A percentile compares a stretch with the other conserved stretches of the same genome.
Conservation (phyloP, 2,329 filamentous ascomycete genomes). For the Hysterium pulicare region DNA sequence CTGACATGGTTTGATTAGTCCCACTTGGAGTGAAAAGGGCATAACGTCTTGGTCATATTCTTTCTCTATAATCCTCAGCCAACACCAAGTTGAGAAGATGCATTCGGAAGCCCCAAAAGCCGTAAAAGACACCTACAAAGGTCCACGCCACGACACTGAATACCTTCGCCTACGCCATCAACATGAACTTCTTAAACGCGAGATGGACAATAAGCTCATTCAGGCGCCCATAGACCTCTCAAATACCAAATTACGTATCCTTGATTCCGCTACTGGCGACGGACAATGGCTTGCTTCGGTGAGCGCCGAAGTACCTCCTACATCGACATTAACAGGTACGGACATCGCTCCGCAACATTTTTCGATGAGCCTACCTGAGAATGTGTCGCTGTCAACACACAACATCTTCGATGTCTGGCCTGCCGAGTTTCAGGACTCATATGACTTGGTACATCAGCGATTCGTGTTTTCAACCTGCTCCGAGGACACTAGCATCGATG, state of each 20-base stretch:
- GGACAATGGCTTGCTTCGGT: constrained; percentile 11
- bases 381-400: constrained; percentile 3
- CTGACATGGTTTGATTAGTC: too few species aligned
- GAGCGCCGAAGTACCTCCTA: not conserved
- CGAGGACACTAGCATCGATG: not conserved
- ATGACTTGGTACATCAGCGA: constrained; percentile 10
- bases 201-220: constrained; percentile 7
- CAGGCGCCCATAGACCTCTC: constrained; percentile 8
- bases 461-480: constrained; percentile 6
- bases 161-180: constrained; percentile 9
- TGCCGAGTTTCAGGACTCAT: not conserved
- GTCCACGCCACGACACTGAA: constrained; percentile 4
- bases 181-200: constrained; percentile 7
- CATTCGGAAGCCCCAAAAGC: too few species aligned
- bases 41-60: too few species aligned
- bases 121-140: constrained; percentile 2
- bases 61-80: too few species aligned
- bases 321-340: constrained; percentile 5
- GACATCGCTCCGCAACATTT: constrained; percentile 10
- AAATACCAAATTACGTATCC: constrained; percentile 2
- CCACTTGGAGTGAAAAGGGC: too few species aligned
- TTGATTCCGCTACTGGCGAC: constrained; percentile 13
- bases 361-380: not conserved
- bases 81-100: too few species aligned
- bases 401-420: constrained; percentile 9